Conservation (phyloP, 2,329 filamentous ascomycete genomes). For the Beauveria bassiana region DNA sequence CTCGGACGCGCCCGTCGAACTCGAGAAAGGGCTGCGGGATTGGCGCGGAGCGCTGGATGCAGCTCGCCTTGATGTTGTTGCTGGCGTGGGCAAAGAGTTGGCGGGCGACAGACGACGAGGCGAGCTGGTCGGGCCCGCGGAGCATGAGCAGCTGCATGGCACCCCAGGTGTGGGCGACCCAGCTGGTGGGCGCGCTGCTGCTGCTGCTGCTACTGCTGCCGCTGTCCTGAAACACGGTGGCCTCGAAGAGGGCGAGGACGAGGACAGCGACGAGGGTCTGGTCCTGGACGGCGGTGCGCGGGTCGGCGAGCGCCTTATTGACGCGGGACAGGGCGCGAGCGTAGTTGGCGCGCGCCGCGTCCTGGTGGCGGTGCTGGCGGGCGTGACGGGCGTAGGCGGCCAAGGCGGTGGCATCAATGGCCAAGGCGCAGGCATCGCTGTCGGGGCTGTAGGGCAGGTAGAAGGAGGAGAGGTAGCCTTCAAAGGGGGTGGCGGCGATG, state of each 20-base stretch:
- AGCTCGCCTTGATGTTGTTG: constrained; percentile 21
- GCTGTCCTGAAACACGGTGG: constrained; percentile 17
- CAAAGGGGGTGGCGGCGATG: constrained; percentile 19
- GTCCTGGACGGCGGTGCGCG: constrained; percentile 17
- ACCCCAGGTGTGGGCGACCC: constrained; percentile 20
- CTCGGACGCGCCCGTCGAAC: constrained; percentile 12
- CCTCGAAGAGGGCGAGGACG: constrained; percentile 21
- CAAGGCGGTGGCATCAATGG: constrained; percentile 18
- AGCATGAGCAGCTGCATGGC: constrained; percentile 20
- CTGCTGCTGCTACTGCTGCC: neutral
- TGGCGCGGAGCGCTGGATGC: constrained; percentile 17
- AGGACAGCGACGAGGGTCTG: constrained; percentile 21
- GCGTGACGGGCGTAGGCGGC: constrained; percentile 17
- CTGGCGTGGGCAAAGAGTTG: constrained; percentile 19
- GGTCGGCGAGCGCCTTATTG: constrained; percentile 14
- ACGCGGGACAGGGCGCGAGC: constrained; percentile 15
- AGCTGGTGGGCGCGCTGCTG: constrained; percentile 17
- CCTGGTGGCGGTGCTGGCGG: constrained; percentile 13
- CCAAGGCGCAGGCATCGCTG: constrained; percentile 16
- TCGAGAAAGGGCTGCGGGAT: constrained; percentile 17
- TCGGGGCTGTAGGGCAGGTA: constrained; percentile 7
- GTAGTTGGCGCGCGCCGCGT: constrained; percentile 16
- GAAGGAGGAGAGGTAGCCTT: constrained; percentile 17
- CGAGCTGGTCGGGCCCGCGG: constrained; percentile 17
- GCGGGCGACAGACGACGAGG: constrained; percentile 15